phyloP scores from a whole-genome alignment of 352 stramenopile species.

The Pythium pyrilobum region DNA sequence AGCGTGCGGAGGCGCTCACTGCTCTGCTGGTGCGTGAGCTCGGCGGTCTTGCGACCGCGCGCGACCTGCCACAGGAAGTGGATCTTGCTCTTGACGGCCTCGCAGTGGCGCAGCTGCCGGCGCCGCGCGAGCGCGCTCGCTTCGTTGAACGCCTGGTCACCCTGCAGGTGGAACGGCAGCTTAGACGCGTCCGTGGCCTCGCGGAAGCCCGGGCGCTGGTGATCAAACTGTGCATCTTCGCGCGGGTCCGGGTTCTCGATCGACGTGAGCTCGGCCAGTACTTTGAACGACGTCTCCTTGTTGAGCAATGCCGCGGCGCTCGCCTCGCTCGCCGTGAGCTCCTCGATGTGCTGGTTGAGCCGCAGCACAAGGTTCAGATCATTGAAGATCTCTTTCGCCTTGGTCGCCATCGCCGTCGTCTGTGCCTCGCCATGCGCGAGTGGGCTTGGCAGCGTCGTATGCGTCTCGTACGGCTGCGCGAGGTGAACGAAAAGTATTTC shows the following conservation, averaged over 20 bases:
- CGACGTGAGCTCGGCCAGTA: slow-evolving; percentile 55
- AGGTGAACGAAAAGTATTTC: no score
- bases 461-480: no score
- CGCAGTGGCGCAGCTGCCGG: slow-evolving; percentile 42
- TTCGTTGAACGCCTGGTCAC: slow-evolving; percentile 62
- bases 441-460: no score
- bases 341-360: slow-evolving; percentile 66
- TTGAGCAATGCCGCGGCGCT: slow-evolving; percentile 20
- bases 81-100: slow-evolving; percentile 38
- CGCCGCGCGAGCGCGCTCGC: slow-evolving; percentile 49
- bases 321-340: slow-evolving; percentile 19
- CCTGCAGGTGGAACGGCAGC: slow-evolving; percentile 74
- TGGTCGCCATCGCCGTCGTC: slow-evolving; percentile 18
- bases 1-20: slow-evolving; percentile 1
- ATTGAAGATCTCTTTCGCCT: slow-evolving; percentile 58
- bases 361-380: slow-evolving; percentile 65
- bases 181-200: slow-evolving; percentile 6
- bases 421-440: not conserved
- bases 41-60: slow-evolving; percentile 29
- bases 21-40: slow-evolving; percentile 4
- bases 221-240: slow-evolving; percentile 61
- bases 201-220: slow-evolving; percentile 40
- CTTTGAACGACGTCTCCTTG: slow-evolving; percentile 59
- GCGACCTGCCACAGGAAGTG: slow-evolving; percentile 65
- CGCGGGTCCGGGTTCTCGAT: slow-evolving; percentile 36